phyloP scores from a whole-genome alignment of 495 filamentous ascomycete genomes.

The Trichoderma orchidacearum region DNA sequence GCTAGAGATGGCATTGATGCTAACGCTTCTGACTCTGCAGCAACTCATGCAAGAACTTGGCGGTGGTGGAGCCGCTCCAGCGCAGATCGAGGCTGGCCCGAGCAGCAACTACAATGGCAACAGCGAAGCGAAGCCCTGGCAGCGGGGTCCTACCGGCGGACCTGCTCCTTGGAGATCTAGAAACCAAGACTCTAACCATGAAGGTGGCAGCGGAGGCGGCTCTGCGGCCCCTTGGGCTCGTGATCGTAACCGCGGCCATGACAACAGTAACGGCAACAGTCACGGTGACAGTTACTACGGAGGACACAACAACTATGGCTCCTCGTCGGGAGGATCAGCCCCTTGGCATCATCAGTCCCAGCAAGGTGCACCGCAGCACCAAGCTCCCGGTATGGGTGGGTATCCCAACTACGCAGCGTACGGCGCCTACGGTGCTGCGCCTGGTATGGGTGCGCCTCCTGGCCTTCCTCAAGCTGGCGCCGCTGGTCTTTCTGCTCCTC shows the following conservation, averaged over 20 bases:
- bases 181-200: slow-evolving; percentile 26
- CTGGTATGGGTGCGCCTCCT: slow-evolving; percentile 37
- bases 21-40: slow-evolving; percentile 37
- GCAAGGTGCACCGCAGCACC: slow-evolving; percentile 34
- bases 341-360: slow-evolving; percentile 39
- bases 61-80: slow-evolving; percentile 58
- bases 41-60: slow-evolving; percentile 97
- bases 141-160: slow-evolving; percentile 75
- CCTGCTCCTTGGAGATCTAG: slow-evolving; percentile 63
- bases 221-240: slow-evolving; percentile 40
- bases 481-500: slow-evolving; percentile 39
- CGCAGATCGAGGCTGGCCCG: slow-evolving; percentile 79
- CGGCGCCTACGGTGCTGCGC: slow-evolving; percentile 41
- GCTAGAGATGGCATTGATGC: slow-evolving; percentile 9
- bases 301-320: slow-evolving; percentile 6
- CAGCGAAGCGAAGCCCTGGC: slow-evolving; percentile 69
- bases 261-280: slow-evolving; percentile 14
- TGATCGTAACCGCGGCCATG: slow-evolving; percentile 31
- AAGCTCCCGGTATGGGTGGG: slow-evolving; percentile 41
- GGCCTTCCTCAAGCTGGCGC: slow-evolving; percentile 50
- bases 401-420: slow-evolving; percentile 44
- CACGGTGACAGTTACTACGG: slow-evolving; percentile 19
- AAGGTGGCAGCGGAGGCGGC: slow-evolving; percentile 21
- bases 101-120: slow-evolving; percentile 35
- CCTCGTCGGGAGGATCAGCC: slow-evolving; percentile 14